Conservation (phyloP, 805 yeast genomes). For the Metschnikowia sp. region DNA sequence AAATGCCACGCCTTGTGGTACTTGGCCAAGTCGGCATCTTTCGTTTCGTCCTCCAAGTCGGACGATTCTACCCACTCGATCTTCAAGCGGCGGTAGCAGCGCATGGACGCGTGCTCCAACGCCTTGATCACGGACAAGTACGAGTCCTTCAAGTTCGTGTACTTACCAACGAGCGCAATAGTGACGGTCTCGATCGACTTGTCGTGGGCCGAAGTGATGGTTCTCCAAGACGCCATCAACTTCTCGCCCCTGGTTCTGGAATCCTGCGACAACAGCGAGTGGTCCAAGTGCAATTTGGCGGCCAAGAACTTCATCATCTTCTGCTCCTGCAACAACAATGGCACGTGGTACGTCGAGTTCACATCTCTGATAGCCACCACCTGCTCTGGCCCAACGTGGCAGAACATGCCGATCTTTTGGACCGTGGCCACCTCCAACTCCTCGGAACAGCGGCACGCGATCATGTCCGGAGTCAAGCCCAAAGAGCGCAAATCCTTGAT, state of each 20-base stretch:
- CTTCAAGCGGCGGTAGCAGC: conserved; percentile 76
- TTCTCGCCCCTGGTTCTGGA: conserved; percentile 63
- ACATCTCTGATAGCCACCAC: conserved; percentile 96
- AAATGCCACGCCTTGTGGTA: conserved; percentile 96
- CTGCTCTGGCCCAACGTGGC: conserved; percentile 98
- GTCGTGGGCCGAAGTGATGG: conserved; percentile 76
- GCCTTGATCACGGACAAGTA: conserved; percentile 93
- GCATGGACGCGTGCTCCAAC: conserved; percentile 92
- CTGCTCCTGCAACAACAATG: conserved; percentile 84
- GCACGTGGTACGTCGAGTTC: conserved; percentile 96
- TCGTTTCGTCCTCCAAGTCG: conserved; percentile 75
- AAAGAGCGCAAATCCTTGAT: conserved; percentile 92
- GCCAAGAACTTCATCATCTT: conserved; percentile 70
- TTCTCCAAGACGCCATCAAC: conserved; percentile 74
- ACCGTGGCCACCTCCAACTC: conserved; percentile 79
- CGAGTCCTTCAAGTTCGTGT: conserved; percentile 92
- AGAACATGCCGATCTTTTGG: conserved; percentile 96
- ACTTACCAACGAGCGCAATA: conserved; percentile 96
- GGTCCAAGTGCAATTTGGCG: conserved; percentile 61
- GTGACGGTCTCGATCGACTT: conserved; percentile 81
- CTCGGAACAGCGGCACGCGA: conserved; percentile 95
- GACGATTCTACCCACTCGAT: conserved; percentile 96
- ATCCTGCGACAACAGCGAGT: conserved; percentile 39
- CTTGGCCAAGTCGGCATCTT: conserved; percentile 60
- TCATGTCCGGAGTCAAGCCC: conserved; percentile 93